Evolutionary conservation across 139 green algal genomes (phyloP).

Genomic region (Asterochloris erici): DNA sequence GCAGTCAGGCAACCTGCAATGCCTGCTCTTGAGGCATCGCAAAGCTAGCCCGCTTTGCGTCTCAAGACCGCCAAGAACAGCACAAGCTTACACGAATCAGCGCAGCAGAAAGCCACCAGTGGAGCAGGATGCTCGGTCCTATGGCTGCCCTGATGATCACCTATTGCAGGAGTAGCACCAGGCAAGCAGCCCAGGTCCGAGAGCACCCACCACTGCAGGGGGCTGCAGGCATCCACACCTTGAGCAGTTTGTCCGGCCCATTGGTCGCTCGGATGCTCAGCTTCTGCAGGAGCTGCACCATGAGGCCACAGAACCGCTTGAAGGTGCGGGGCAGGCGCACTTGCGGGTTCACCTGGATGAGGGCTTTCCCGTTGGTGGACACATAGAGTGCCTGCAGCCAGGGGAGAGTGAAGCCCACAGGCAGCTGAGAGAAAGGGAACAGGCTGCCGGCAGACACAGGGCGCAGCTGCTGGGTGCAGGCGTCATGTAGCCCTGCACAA

Average conservation of each 20-base stretch:
- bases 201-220: background rate
- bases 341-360: constrained; percentile 91
- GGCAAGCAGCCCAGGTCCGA: background rate
- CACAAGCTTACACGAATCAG: background rate
- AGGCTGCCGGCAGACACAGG: background rate
- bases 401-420: background rate
- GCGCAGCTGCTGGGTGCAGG: background rate
- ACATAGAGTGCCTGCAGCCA: constrained; percentile 75
- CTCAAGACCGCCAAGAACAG: background rate
- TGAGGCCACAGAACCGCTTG: constrained; percentile 90
- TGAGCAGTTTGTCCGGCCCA: constrained; percentile 93
- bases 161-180: background rate
- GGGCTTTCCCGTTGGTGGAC: constrained; percentile 86
- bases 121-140: background rate
- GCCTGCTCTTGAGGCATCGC: too few species aligned
- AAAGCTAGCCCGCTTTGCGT: too few species aligned
- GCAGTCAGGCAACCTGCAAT: too few species aligned
- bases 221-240: constrained; percentile 38
- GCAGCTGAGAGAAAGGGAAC: background rate
- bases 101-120: background rate
- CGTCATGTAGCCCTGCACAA: too few species aligned
- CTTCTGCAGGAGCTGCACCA: constrained; percentile 98
- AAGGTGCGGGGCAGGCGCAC: constrained; percentile 94
- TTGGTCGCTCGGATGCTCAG: constrained; percentile 93
- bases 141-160: too few species aligned